Conservation (phyloP, 169 alveolate species). For the Cryptosporidium felis region DNA sequence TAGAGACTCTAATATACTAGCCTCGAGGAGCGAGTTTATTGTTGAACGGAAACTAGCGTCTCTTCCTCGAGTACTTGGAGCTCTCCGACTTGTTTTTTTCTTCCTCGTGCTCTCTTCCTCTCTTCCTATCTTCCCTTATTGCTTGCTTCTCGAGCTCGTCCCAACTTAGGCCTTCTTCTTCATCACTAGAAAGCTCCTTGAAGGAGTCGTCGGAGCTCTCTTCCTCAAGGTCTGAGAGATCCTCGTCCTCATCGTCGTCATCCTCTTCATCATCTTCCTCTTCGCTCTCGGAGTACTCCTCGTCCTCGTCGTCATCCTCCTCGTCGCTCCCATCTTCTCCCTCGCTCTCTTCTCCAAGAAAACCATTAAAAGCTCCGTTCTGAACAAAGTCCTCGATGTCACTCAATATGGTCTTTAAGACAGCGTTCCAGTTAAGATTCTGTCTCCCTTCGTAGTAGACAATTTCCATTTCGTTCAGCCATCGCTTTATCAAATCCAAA, state of each 20-base stretch:
- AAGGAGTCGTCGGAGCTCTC: constrained; percentile 76
- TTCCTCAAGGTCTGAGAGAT: constrained; percentile 79
- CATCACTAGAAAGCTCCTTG: constrained; percentile 75
- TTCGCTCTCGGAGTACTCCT: constrained; percentile 74
- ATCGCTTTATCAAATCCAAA: constrained; percentile 90
- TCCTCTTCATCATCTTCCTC: constrained; percentile 87
- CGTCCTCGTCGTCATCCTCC: constrained; percentile 86
- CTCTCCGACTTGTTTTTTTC: constrained; percentile 12
- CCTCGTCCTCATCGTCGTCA: constrained; percentile 85
- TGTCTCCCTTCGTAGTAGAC: constrained; percentile 92
- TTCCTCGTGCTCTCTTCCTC: constrained; percentile 50
- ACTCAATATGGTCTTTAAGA: constrained; percentile 83
- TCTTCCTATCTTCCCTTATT: constrained; percentile 71
- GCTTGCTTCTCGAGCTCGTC: constrained; percentile 85
- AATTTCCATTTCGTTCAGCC: constrained; percentile 87
- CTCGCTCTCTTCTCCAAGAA: constrained; percentile 79
- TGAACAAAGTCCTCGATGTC: constrained; percentile 86
- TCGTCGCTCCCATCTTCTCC: constrained; percentile 58
- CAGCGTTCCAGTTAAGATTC: constrained; percentile 89
- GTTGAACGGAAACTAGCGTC: constrained; percentile 61
- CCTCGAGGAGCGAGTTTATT: too few relatives aligned
- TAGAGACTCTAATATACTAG: too few relatives aligned
- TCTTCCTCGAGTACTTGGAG: constrained; percentile 16
- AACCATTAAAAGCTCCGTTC: constrained; percentile 86
- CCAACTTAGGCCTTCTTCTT: constrained; percentile 88